Percentiles rank a stretch among this genome's conserved stretches.
phyloP scores from a whole-genome alignment of 257 asterid genomes.

The Osmanthus fragrans region DNA sequence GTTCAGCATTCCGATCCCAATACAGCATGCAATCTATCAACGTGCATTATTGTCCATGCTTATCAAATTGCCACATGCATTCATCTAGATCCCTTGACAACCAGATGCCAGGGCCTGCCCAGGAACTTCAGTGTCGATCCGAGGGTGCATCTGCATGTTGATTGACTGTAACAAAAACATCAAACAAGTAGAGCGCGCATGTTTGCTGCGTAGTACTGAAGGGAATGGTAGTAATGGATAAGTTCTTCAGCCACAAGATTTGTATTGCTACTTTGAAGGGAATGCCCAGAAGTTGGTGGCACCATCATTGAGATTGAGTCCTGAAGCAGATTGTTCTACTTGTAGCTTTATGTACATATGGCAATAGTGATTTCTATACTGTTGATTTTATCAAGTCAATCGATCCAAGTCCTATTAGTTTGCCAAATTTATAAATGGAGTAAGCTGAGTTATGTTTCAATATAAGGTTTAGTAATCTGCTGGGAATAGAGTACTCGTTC shows the following conservation, averaged over 20 bases:
- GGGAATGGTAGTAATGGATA: neutral
- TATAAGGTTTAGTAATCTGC: too few relatives aligned
- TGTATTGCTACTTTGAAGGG: neutral
- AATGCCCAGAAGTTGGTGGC: neutral
- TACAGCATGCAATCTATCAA: conserved; percentile 34
- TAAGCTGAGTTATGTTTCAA: too few relatives aligned
- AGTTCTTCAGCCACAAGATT: neutral
- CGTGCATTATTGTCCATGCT: conserved; percentile 37
- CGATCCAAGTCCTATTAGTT: too few relatives aligned
- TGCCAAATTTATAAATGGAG: too few relatives aligned
- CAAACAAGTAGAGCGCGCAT: conserved; percentile 44
- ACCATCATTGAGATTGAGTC: neutral
- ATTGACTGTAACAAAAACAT: conserved; percentile 9
- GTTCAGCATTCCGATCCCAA: conserved; percentile 68
- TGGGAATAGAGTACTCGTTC: too few relatives aligned
- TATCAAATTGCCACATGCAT: conserved; percentile 32
- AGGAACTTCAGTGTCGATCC: conserved; percentile 24
- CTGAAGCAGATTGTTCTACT: conserved; percentile 2
- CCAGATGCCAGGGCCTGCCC: conserved; percentile 29
- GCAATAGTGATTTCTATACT: neutral
- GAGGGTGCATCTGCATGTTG: conserved; percentile 29
- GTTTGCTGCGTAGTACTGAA: neutral
- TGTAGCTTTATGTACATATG: conserved; percentile 29
- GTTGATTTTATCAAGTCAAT: neutral
- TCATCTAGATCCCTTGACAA: conserved; percentile 31